phyloP scores from a whole-genome alignment of 257 asterid species.

The Petunia axillaris region DNA sequence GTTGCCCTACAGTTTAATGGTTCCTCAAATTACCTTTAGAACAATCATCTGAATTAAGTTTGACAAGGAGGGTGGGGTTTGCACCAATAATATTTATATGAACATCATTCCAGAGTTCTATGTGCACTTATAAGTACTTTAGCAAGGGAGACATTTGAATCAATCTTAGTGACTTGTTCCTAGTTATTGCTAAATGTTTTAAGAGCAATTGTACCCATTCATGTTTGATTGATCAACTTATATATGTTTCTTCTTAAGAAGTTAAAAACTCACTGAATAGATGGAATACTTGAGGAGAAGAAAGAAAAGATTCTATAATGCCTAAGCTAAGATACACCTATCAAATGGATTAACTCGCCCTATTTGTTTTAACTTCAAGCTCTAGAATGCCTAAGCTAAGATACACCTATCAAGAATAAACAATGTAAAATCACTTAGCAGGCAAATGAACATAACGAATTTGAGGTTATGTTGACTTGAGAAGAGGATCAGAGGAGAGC shows the following conservation, averaged over 20 bases:
- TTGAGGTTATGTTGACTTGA: constrained; percentile 6
- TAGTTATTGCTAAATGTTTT: neutral
- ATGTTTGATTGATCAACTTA: no score
- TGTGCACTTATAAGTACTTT: neutral
- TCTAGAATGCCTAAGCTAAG: neutral
- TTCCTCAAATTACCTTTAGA: neutral
- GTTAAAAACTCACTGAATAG: neutral
- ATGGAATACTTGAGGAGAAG: neutral
- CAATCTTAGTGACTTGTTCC: no score
- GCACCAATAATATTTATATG: neutral
- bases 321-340: no score
- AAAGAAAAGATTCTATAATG: no score
- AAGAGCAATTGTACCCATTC: neutral
- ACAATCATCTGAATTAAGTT: neutral
- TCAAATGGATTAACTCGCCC: neutral
- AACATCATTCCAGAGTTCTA: neutral
- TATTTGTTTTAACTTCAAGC: neutral
- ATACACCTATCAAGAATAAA: neutral
- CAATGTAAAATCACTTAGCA: neutral
- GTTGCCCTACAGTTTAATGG: neutral
- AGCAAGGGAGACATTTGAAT: neutral
- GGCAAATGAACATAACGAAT: neutral
- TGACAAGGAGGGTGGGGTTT: neutral
- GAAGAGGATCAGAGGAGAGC: neutral
- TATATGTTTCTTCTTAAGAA: no score